These are phyloP conservation scores for Picochlorum sp. DNA, from an alignment of 139 green algal species.

Conservation along the genomic window DNA sequence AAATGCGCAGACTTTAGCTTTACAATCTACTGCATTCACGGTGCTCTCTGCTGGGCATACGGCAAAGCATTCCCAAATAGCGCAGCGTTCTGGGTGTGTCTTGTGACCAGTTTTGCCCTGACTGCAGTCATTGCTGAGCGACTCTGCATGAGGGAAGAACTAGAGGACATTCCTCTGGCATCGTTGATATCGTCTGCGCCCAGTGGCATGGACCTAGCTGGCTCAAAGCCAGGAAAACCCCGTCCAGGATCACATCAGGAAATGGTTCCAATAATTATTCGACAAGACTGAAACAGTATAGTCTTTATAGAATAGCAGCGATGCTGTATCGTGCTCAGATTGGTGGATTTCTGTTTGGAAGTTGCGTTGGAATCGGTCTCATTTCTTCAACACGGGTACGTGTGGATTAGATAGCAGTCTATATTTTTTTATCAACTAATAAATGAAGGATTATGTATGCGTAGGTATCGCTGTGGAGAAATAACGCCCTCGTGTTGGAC, in stretches of 20 bases:
- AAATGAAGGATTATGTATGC: no score
- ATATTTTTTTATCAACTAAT: no score
- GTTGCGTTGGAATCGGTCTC: no score
- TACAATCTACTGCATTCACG: conserved; percentile 77
- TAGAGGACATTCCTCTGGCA: conserved; percentile 81
- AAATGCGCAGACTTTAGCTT: conserved; percentile 92
- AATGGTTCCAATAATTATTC: no score
- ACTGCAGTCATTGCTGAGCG: conserved; percentile 81
- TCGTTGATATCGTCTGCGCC: neutral
- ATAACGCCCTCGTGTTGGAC: no score
- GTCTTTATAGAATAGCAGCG: neutral
- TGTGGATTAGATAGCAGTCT: no score
- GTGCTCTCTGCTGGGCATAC: conserved; percentile 35
- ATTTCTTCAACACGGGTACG: no score
- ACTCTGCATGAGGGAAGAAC: conserved; percentile 79
- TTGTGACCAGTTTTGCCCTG: conserved; percentile 49
- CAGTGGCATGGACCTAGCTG: neutral
- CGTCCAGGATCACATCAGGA: no score
- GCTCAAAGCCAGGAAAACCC: no score
- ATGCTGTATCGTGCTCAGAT: neutral
- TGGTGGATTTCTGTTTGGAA: no score
- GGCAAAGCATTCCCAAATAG: conserved; percentile 54
- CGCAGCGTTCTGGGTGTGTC: conserved; percentile 52
- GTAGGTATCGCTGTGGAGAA: no score
- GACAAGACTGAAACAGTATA: no score